Percentiles rank a stretch among this genome's conserved stretches.
These are phyloP conservation scores for Coemansia asiatica DNA, from an alignment of 192 early-diverging fungal species.

Conservation along the genomic window DNA sequence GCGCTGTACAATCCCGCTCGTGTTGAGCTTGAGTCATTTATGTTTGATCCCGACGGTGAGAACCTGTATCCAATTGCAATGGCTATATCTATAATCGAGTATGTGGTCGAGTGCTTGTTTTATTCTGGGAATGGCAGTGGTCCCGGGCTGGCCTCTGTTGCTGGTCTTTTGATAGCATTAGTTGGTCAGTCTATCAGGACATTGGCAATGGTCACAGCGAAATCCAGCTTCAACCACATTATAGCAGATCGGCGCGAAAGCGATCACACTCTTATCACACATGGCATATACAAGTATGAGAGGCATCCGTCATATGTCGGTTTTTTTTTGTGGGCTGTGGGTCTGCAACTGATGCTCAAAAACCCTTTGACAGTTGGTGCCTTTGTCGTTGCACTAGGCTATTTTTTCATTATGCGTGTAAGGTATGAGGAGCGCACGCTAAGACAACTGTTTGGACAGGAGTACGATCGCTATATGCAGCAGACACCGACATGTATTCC, in stretches of 20 bases:
- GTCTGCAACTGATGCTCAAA: slow-evolving; percentile 72
- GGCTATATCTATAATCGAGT: slow-evolving; percentile 13
- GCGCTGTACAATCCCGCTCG: slow-evolving; percentile 74
- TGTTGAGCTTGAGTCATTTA: slow-evolving; percentile 63
- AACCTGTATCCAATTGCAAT: slow-evolving; percentile 28
- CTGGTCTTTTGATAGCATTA: slow-evolving; percentile 65
- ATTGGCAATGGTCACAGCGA: slow-evolving; percentile 88
- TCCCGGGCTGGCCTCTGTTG: slow-evolving; percentile 21
- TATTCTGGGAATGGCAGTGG: slow-evolving; percentile 46
- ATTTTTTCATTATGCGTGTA: slow-evolving; percentile 80
- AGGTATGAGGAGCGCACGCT: slow-evolving; percentile 75
- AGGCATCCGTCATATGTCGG: slow-evolving; percentile 95
- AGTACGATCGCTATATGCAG: slow-evolving; percentile 69
- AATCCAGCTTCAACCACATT: slow-evolving; percentile 82
- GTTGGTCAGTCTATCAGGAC: slow-evolving; percentile 75
- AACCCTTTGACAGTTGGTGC: slow-evolving; percentile 76
- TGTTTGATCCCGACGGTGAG: slow-evolving; percentile 33
- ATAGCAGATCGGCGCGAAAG: slow-evolving; percentile 68
- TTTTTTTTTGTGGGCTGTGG: slow-evolving; percentile 89
- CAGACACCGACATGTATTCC: slow-evolving; percentile 72
- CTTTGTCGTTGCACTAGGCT: slow-evolving; percentile 64
- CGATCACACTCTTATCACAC: slow-evolving; percentile 79
- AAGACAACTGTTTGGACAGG: slow-evolving; percentile 76
- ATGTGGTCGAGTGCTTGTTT: slow-evolving; percentile 65
- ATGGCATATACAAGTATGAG: slow-evolving; percentile 86